Conservation (phyloP, 2,329 filamentous ascomycete species). For the Furcasterigmium sp. region DNA sequence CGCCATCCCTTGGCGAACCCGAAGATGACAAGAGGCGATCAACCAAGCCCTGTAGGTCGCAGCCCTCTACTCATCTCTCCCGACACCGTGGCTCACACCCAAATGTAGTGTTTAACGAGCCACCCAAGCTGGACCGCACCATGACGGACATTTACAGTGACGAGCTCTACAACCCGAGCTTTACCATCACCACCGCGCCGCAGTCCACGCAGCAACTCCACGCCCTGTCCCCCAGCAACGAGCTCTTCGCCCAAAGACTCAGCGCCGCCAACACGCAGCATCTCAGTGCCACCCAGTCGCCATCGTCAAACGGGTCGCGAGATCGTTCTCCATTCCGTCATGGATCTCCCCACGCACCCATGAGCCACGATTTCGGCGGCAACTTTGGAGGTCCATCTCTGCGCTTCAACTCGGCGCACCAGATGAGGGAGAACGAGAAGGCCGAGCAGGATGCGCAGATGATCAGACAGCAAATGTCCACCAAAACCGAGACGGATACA, state of each 20-base stretch:
- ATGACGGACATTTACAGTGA: slow-evolving; percentile 83
- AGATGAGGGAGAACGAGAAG: slow-evolving; percentile 56
- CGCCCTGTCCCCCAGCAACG: slow-evolving; percentile 46
- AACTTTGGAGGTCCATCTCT: slow-evolving; percentile 8
- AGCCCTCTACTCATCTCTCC: background rate
- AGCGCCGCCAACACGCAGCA: slow-evolving; percentile 75
- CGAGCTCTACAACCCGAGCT: slow-evolving; percentile 73
- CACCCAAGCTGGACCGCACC: slow-evolving; percentile 77
- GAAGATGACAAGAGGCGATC: slow-evolving; percentile 43
- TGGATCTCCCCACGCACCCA: slow-evolving; percentile 56
- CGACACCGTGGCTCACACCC: too few relatives aligned
- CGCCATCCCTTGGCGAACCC: slow-evolving; percentile 45
- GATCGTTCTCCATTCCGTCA: slow-evolving; percentile 79
- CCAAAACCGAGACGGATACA: slow-evolving; percentile 37
- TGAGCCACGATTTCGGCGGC: slow-evolving; percentile 36
- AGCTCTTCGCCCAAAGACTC: slow-evolving; percentile 69
- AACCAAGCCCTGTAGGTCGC: slow-evolving; percentile 6
- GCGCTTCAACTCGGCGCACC: slow-evolving; percentile 50
- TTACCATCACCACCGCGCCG: slow-evolving; percentile 49
- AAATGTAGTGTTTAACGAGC: slow-evolving; percentile 25
- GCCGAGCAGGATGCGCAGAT: slow-evolving; percentile 51
- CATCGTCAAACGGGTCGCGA: slow-evolving; percentile 43
- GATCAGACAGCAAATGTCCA: slow-evolving; percentile 33
- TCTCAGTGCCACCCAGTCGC: slow-evolving; percentile 51
- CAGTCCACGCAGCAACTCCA: slow-evolving; percentile 42